Base-by-base conservation (phyloP, 1,284 basidiomycete genomes). In the Peniophora sp. region DNA sequence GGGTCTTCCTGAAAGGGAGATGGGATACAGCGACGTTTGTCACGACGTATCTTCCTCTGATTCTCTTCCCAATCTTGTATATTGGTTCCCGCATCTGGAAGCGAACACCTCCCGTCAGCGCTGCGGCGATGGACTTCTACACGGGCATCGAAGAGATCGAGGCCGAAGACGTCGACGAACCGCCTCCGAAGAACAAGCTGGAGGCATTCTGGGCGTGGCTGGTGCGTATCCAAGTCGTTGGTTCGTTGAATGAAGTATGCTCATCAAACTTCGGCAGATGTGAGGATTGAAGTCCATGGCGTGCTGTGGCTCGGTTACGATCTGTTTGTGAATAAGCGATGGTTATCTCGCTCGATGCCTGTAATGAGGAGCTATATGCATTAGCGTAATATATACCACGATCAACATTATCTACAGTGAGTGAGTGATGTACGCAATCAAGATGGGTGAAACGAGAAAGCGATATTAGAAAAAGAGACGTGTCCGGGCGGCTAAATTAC, bases 91-190 rank as follows among this genome's bases (percentile, higher is more conserved):
- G 77, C 58, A 59, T 79, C 22, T 74, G 68, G 59, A 78, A 78
- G 61, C 75, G 71, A 58, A 64, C 69, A 22, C 68, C 75, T 11
- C 64, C 71, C 16, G 67, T 83, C 35, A 69, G 62, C 45, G 60
- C 79, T 10, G 61, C 72, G 23, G 78, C 92, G 32, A 90, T 95
- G 80, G 92, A 95, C 68, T 91, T 96, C 59, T 65, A 82, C 49
- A 72, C 75, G 9, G 78, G 83, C 52, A 69, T 89, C 50, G 83
- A 78, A 39, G 81, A 89, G 65, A 85, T 92, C 46, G 83, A 86
- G 59, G 83, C 81, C 0, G 81, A 79, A 1, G 79, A 75, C 70
- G 83, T 67, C 57, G 83, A 89, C 49, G 89, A 91, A 44, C 77
- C 77, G 10, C 79, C 81, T 22, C 85, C 87, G 12, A 80, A 59